Percentiles rank a stretch among this genome's conserved stretches.
These are phyloP conservation scores for Aureobasidium namibiae DNA, from an alignment of 2,329 filamentous ascomycete species.

Conservation along the genomic window DNA sequence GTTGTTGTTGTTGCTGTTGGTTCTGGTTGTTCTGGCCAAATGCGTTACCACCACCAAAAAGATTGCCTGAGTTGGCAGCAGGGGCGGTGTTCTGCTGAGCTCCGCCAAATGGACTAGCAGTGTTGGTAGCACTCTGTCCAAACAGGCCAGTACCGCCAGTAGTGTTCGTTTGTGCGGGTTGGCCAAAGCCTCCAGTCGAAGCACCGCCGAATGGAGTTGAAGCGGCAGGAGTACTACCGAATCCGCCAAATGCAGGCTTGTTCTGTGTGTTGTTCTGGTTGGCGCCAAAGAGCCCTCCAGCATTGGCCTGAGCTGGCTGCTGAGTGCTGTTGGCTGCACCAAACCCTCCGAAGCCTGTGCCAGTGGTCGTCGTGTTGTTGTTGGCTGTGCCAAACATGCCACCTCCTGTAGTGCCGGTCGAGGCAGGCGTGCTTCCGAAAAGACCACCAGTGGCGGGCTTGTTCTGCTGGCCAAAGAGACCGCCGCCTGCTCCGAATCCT, in stretches of 20 bases:
- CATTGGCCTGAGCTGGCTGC: neutral
- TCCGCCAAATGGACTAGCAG: conserved; percentile 21
- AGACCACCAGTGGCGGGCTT: conserved; percentile 20
- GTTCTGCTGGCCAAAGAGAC: conserved; percentile 19
- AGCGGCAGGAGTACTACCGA: conserved; percentile 33
- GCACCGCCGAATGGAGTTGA: conserved; percentile 31
- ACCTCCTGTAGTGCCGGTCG: conserved; percentile 18
- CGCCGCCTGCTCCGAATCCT: conserved; percentile 14
- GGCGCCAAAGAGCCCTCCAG: conserved; percentile 15
- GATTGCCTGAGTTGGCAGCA: conserved; percentile 28
- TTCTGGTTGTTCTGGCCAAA: conserved; percentile 22
- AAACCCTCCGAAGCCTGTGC: neutral
- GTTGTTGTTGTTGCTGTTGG: conserved; percentile 14
- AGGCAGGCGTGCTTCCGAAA: conserved; percentile 21
- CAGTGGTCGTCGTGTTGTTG: conserved; percentile 15
- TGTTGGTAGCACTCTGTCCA: conserved; percentile 24
- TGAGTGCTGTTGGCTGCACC: neutral
- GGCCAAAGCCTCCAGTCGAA: conserved; percentile 22
- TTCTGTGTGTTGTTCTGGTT: conserved; percentile 14
- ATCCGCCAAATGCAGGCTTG: conserved; percentile 22
- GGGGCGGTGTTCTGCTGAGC: conserved; percentile 17
- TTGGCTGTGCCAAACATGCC: conserved; percentile 26
- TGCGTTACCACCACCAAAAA: conserved; percentile 31
- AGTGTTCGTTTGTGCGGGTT: conserved; percentile 30
- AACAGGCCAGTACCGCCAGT: conserved; percentile 19